Evolutionary conservation across 2,329 filamentous ascomycete genomes (phyloP).

Genomic region (Beauveria scarabaeidicola): DNA sequence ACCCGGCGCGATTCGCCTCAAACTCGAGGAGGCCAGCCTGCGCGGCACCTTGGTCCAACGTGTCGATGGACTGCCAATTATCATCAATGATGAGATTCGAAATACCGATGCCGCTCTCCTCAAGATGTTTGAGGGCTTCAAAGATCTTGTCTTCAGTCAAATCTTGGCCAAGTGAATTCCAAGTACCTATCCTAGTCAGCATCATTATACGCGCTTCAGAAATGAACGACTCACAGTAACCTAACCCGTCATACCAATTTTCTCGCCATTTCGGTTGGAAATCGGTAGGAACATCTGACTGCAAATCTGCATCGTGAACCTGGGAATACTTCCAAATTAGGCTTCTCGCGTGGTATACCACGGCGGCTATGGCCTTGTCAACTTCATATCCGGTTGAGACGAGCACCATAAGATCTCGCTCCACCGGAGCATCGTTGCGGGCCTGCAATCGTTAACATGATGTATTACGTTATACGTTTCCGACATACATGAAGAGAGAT

Average conservation of each 20-base stretch:
- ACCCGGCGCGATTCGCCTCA: constrained; percentile 71
- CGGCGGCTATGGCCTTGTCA: constrained; percentile 67
- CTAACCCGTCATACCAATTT: constrained; percentile 85
- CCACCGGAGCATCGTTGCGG: constrained; percentile 56
- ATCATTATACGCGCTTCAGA: neutral
- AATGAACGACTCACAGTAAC: constrained; percentile 60
- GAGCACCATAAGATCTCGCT: constrained; percentile 53
- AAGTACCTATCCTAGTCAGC: constrained; percentile 52
- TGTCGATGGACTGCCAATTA: constrained; percentile 78
- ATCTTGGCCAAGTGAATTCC: constrained; percentile 83
- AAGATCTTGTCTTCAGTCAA: constrained; percentile 76
- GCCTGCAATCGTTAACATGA: constrained; percentile 29
- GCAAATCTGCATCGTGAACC: constrained; percentile 26
- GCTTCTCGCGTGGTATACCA: constrained; percentile 79
- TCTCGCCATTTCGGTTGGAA: constrained; percentile 62
- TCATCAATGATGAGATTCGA: constrained; percentile 91
- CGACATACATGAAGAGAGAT: constrained; percentile 56
- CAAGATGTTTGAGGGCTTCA: constrained; percentile 62
- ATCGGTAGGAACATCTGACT: constrained; percentile 23
- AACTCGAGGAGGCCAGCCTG: constrained; percentile 69
- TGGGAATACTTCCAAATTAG: constrained; percentile 28
- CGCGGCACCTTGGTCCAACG: constrained; percentile 31
- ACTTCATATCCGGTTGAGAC: constrained; percentile 65
- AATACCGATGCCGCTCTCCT: constrained; percentile 64
- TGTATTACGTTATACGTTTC: too few relatives aligned